These are phyloP conservation scores for Diaporthe eres DNA, from an alignment of 2,329 filamentous ascomycete species.

Conservation along the genomic window DNA sequence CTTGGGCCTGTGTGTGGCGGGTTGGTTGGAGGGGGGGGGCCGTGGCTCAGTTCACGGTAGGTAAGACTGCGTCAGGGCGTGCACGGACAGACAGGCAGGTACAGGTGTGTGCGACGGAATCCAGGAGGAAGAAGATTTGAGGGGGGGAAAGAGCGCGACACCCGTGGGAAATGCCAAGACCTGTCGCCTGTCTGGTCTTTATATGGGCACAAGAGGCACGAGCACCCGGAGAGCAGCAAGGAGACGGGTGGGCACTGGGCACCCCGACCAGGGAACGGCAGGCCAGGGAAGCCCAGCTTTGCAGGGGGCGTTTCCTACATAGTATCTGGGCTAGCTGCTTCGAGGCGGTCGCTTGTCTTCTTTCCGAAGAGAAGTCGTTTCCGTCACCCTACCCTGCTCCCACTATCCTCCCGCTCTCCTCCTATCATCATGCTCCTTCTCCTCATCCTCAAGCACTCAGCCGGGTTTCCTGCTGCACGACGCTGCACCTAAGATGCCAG, in stretches of 20 bases:
- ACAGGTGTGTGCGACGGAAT: slow-evolving; percentile 23
- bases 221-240: slow-evolving; percentile 12
- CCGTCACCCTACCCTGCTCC: slow-evolving; percentile 7
- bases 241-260: slow-evolving; percentile 15
- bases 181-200: slow-evolving; percentile 5
- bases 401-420: neutral
- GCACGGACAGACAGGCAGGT: neutral
- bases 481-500: neutral
- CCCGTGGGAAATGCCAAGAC: slow-evolving; percentile 26
- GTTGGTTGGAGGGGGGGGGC: neutral
- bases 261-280: neutral
- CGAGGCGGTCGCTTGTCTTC: slow-evolving; percentile 17
- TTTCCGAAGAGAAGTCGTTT: slow-evolving; percentile 8
- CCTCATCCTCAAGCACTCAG: neutral
- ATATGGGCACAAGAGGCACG: slow-evolving; percentile 14
- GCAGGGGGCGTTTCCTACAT: neutral
- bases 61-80: neutral
- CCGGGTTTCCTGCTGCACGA: slow-evolving; percentile 3
- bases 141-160: slow-evolving; percentile 4
- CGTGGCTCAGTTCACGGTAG: neutral
- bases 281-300: neutral
- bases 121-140: neutral
- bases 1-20: neutral
- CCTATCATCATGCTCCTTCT: slow-evolving; percentile 8
- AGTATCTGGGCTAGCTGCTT: slow-evolving; percentile 12